A percentile compares a stretch with the other conserved stretches of the same genome.
Evolutionary conservation across 345 rosid genomes (phyloP).

Genomic region (Linum trigynum): DNA sequence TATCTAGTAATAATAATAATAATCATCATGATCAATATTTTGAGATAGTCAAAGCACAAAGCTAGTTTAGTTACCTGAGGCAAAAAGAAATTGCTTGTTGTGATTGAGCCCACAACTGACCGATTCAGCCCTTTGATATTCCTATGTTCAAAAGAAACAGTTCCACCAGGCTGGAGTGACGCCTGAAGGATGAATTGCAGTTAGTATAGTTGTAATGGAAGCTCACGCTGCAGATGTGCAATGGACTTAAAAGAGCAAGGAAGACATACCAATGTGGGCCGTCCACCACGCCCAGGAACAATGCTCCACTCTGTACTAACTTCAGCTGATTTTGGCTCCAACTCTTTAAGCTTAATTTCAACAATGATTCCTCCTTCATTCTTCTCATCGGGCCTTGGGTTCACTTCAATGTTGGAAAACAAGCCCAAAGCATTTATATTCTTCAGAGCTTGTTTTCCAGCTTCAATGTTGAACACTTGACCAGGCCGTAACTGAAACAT

Average conservation of each 20-base stretch:
- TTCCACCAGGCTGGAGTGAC: constrained; percentile 94
- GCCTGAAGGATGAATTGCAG: constrained; percentile 41
- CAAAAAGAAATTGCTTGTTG: constrained; percentile 90
- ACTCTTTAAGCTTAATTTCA: constrained; percentile 93
- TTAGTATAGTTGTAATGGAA: neutral
- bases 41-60: neutral
- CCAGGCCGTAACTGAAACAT: constrained; percentile 70
- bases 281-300: constrained; percentile 98
- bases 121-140: constrained; percentile 88
- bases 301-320: constrained; percentile 98
- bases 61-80: constrained; percentile 51
- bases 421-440: constrained; percentile 74
- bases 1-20: neutral
- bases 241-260: neutral
- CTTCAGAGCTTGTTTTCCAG: constrained; percentile 84
- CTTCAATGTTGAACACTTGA: constrained; percentile 83
- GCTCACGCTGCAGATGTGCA: neutral
- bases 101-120: constrained; percentile 85
- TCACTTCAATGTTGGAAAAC: constrained; percentile 93
- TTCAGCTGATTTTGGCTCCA: constrained; percentile 97
- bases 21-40: constrained; percentile 2
- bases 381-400: constrained; percentile 94
- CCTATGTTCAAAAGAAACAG: constrained; percentile 91
- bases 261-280: constrained; percentile 67
- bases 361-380: constrained; percentile 94